These are phyloP conservation scores for Ensete ventricosum DNA, from an alignment of 176 grass and related monocot genomes.

Conservation along the genomic window DNA sequence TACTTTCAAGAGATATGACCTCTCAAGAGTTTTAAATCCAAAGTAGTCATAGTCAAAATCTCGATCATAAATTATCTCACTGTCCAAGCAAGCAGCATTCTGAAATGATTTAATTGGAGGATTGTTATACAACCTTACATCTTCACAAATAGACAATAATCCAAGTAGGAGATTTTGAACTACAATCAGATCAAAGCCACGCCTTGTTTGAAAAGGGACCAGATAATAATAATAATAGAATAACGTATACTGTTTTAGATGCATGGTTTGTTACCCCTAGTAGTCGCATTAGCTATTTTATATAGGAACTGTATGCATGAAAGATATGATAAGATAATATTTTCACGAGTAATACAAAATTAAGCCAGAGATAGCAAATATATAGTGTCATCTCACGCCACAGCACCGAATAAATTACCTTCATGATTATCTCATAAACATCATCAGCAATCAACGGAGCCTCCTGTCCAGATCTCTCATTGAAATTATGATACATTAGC, in stretches of 20 bases:
- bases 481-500: slow-evolving; percentile 57
- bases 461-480: slow-evolving; percentile 64
- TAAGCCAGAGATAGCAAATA: too few relatives aligned
- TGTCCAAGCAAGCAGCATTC: slow-evolving; percentile 77
- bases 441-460: slow-evolving; percentile 85
- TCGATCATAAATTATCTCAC: slow-evolving; percentile 96
- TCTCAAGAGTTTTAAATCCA: slow-evolving; percentile 93
- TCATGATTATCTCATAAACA: slow-evolving; percentile 85
- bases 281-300: too few relatives aligned
- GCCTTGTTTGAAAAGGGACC: too few relatives aligned
- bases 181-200: too few relatives aligned
- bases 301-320: too few relatives aligned
- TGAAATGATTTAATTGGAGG: slow-evolving; percentile 29
- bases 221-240: too few relatives aligned
- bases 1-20: slow-evolving; percentile 87
- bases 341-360: too few relatives aligned
- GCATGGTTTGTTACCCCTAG: too few relatives aligned
- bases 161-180: not conserved
- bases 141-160: not conserved
- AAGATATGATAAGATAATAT: too few relatives aligned
- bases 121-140: not conserved
- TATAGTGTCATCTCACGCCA: too few relatives aligned
- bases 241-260: too few relatives aligned
- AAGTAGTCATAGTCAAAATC: slow-evolving; percentile 98
- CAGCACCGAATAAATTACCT: slow-evolving; percentile 25